Base-by-base conservation (phyloP, 768 basidiomycete species). In the Pleurotus salmoneostramineus region DNA sequence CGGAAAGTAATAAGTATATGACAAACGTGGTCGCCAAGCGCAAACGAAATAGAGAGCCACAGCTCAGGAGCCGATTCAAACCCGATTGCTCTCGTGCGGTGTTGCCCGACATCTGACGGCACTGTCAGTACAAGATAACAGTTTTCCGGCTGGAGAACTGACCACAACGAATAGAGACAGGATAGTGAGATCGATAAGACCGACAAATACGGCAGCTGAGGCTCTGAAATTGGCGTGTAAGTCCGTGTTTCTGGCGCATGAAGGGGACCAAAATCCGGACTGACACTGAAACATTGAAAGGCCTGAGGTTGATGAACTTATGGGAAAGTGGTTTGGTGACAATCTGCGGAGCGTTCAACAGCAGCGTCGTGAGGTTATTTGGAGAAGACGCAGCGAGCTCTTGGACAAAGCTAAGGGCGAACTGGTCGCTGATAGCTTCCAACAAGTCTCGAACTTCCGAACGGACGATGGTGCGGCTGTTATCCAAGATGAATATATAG, bases 281-380 rank as follows among this genome's bases (percentile, higher is more conserved):
- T 11, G 69, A 86, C 83, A 82, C 78, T 21, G 84, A 80, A 10
- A 78, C 66, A 60, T 87, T 76, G 57, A 87, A 88, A 0, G 87
- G 84, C 12, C 75, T 68, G 1, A 83, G 58, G 59, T 88, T 86
- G 54, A 71, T 46, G 6, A 83, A 48, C 0, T 68, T 76, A 61
- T 79, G 87, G 35, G 65, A 71, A 5, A 85, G 64, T 1, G 87
- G 84, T 7, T 72, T 57, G 2, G 76, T 67, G 34, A 88, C 66
- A 3, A 81, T 76, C 54, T 74, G 70, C 0, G 87, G 85, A 1
- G 84, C 82, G 1, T 56, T 71, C 33, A 64, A 59, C 27, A 85
- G 68, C 31, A 88, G 61, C 1, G 66, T 46, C 0, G 68, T 44
- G 3, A 75, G 32, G 42, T 73, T 72, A 8, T 68, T 37, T 27